Percentiles rank a stretch among this genome's conserved stretches.
phyloP scores from a whole-genome alignment of 495 filamentous ascomycete genomes.

The Penicillium pancosmium region DNA sequence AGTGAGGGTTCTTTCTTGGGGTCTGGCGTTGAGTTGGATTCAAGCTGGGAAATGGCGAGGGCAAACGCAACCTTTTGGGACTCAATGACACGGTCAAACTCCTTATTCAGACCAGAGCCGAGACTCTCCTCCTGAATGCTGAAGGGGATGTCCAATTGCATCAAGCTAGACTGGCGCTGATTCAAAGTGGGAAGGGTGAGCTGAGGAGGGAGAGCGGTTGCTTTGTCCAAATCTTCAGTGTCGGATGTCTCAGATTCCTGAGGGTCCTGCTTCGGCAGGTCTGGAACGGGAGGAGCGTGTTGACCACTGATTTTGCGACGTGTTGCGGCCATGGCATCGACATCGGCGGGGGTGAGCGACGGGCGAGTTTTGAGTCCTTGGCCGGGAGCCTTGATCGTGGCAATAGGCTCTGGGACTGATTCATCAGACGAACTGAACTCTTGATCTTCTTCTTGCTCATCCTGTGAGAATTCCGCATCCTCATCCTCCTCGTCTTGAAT shows the following conservation, averaged over 20 bases:
- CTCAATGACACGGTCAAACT: conserved; percentile 95
- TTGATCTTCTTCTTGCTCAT: conserved; percentile 29
- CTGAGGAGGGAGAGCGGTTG: conserved; percentile 17
- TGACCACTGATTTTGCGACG: conserved; percentile 82
- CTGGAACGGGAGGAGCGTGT: conserved; percentile 61
- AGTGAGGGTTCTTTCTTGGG: conserved; percentile 16
- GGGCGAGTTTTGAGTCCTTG: conserved; percentile 87
- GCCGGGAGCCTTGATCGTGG: conserved; percentile 89
- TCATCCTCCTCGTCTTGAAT: conserved; percentile 38
- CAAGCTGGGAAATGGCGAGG: conserved; percentile 49
- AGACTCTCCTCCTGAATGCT: conserved; percentile 56
- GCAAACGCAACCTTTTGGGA: conserved; percentile 90
- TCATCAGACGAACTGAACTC: conserved; percentile 37
- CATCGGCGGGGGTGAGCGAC: conserved; percentile 82
- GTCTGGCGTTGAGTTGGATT: conserved; percentile 13
- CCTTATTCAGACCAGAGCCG: conserved; percentile 82
- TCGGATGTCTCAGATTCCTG: conserved; percentile 35
- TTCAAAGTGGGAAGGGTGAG: conserved; percentile 24
- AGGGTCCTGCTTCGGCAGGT: conserved; percentile 37
- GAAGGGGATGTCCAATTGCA: conserved; percentile 70
- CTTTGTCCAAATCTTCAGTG: conserved; percentile 34
- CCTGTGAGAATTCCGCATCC: conserved; percentile 14
- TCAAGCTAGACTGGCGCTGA: conserved; percentile 54
- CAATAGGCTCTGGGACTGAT: conserved; percentile 76
- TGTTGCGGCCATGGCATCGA: conserved; percentile 83